Conservation (phyloP, 2,329 filamentous ascomycete species). For the Zymoseptoria tritici region DNA sequence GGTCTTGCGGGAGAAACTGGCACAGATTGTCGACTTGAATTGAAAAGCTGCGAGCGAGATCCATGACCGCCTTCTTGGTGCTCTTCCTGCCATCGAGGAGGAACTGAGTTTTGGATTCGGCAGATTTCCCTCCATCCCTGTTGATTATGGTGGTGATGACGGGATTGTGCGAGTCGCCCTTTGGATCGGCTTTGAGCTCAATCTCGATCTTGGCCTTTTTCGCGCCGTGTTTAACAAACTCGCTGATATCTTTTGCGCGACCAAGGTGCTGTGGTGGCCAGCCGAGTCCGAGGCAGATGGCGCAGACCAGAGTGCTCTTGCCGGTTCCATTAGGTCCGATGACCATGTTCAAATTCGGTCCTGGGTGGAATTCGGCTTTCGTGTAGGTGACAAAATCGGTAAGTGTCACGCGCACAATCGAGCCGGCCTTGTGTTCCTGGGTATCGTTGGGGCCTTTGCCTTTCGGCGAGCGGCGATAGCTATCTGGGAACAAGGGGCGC, state of each 20-base stretch:
- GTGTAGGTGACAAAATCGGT: slow-evolving; percentile 94
- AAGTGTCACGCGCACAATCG: slow-evolving; percentile 80
- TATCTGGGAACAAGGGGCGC: slow-evolving; percentile 26
- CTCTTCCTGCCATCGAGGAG: slow-evolving; percentile 62
- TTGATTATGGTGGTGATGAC: slow-evolving; percentile 70
- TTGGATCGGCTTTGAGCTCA: slow-evolving; percentile 63
- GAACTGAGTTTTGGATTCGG: slow-evolving; percentile 66
- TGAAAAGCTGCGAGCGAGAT: slow-evolving; percentile 61
- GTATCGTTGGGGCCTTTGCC: slow-evolving; percentile 10
- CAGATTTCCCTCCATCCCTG: slow-evolving; percentile 52
- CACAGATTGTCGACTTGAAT: slow-evolving; percentile 98
- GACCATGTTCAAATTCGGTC: slow-evolving; percentile 93
- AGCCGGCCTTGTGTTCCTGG: slow-evolving; percentile 56
- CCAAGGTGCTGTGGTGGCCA: slow-evolving; percentile 77
- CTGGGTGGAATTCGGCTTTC: slow-evolving; percentile 80
- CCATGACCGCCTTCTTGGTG: slow-evolving; percentile 56
- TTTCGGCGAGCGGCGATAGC: slow-evolving; percentile 27
- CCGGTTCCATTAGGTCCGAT: slow-evolving; percentile 98
- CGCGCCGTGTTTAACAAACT: slow-evolving; percentile 88
- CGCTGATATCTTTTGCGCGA: slow-evolving; percentile 72
- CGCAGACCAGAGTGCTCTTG: slow-evolving; percentile 94
- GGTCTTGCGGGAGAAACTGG: slow-evolving; percentile 93
- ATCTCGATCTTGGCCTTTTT: slow-evolving; percentile 78
- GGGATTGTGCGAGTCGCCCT: slow-evolving; percentile 55
- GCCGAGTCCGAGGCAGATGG: slow-evolving; percentile 86